Percentiles rank a stretch among this genome's conserved stretches.
Evolutionary conservation across 371 early-diverging fungal genomes (phyloP).

Genomic region (Mortierella sp.): DNA sequence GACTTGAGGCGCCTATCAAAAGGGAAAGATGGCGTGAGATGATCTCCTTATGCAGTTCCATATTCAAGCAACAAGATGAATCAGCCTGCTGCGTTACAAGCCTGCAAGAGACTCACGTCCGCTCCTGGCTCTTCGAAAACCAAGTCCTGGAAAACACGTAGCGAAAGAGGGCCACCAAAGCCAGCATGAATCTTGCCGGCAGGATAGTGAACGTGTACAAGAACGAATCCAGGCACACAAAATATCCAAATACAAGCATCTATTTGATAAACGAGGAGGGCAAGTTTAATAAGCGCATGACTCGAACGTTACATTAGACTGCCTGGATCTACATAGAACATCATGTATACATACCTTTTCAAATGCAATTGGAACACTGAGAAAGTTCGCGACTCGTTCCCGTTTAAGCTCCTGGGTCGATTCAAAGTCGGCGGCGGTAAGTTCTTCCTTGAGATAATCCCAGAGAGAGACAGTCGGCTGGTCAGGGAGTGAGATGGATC

Average conservation of each 20-base stretch:
- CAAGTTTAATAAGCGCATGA: background rate
- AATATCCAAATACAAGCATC: conserved; percentile 88
- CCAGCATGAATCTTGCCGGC: conserved; percentile 88
- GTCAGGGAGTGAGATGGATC: conserved; percentile 40
- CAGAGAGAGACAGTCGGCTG: conserved; percentile 58
- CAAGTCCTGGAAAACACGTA: conserved; percentile 56
- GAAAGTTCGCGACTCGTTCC: conserved; percentile 87
- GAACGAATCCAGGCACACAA: conserved; percentile 95
- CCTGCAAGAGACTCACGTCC: conserved; percentile 20
- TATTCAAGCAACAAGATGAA: background rate
- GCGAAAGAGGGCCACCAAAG: conserved; percentile 65
- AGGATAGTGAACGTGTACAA: conserved; percentile 94
- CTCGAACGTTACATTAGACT: background rate
- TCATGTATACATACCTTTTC: conserved; percentile 74
- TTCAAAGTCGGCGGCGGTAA: conserved; percentile 82
- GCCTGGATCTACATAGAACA: background rate
- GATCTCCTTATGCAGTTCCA: no score
- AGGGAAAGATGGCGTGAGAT: background rate
- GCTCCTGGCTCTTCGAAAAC: conserved; percentile 40
- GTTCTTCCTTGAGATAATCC: conserved; percentile 77
- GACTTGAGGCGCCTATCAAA: conserved; percentile 68
- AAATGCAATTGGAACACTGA: conserved; percentile 83
- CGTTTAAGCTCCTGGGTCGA: conserved; percentile 83
- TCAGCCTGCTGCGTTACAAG: background rate
- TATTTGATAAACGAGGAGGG: conserved; percentile 1